phyloP scores from a whole-genome alignment of 176 grass and related monocot genomes.

The Lolium perenne region DNA sequence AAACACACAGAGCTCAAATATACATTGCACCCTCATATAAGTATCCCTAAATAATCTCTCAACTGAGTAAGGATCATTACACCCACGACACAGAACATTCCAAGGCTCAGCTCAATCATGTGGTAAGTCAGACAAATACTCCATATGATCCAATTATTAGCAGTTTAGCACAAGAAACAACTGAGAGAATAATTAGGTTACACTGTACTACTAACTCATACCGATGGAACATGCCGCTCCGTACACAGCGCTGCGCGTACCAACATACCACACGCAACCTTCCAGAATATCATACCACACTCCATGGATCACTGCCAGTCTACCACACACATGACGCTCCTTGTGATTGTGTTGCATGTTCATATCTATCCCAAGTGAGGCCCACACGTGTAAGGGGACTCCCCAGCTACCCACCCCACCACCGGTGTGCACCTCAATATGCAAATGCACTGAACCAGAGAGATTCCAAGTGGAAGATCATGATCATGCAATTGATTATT shows the following conservation, averaged over 20 bases:
- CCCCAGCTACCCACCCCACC: conserved; percentile 39
- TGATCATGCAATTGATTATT: conserved; percentile 2
- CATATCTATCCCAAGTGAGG: neutral
- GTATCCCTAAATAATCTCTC: too few species aligned
- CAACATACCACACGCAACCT: neutral
- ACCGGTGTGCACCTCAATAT: neutral
- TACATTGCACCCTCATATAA: neutral
- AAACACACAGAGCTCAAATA: neutral
- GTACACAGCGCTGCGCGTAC: neutral
- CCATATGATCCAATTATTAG: conserved; percentile 35
- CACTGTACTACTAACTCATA: neutral
- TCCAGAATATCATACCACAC: conserved; percentile 12
- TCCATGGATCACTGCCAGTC: neutral
- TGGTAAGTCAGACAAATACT: neutral
- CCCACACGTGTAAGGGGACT: conserved; percentile 34
- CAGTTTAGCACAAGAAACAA: neutral
- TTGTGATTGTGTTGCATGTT: conserved; percentile 14
- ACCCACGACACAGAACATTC: neutral
- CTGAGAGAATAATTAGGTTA: neutral
- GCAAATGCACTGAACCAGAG: conserved; percentile 24
- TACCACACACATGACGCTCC: neutral
- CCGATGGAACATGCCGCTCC: neutral
- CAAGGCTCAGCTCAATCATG: conserved; percentile 6
- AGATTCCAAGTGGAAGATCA: conserved; percentile 6
- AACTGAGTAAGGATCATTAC: neutral